Evolutionary conservation across 345 rosid genomes (phyloP), one percentile per base, ranked within the genome.

Genomic region (Eucalyptus sp.): DNA sequence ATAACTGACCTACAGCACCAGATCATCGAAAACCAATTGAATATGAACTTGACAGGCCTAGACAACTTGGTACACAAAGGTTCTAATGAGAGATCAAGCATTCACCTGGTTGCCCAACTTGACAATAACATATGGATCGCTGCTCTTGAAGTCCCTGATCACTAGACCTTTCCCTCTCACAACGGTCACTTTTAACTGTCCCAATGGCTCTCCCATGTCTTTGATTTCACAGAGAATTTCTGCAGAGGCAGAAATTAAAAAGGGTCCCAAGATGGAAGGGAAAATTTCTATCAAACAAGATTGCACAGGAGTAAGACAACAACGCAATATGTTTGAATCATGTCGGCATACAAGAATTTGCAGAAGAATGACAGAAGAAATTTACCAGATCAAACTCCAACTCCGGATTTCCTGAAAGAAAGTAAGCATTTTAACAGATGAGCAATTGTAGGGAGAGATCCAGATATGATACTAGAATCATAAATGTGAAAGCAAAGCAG

Each of bases 51-150:
- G 52, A 20, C 20, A 50, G 27, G 54, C n/a, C 24, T 20, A 43
- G 60, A 71, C 68, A 20, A 20, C 54, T 33, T 18, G 50, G 24
- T 27, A 17, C 37, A 79, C 29, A 27, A 50, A 87, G 79, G 62
- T 44, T 43, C 58, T 66, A 86, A 58, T 85, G 12, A 87, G 86
- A 24, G 87, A 85, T 22, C 50, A 7, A 44, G 37, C 76, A 87
- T 60, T 89, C 83, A 95, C 99, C 96, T 98, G 97, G 92, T 90
- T 93, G 54, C 95, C 98, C 71, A 98, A 92, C 94, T 97, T 98
- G 94, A 95, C 89, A 27, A 98, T 93, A 81, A 97, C 99, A 90
- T 98, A 98, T 89, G 99, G 99, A 94, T 98, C 99, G 89, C 99
- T 98, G 90, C 94, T 95, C 92, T 94, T 98, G 93, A 98, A 98